Evolutionary conservation across 2,329 filamentous ascomycete species (phyloP).

Genomic region (Alternaria sp.): DNA sequence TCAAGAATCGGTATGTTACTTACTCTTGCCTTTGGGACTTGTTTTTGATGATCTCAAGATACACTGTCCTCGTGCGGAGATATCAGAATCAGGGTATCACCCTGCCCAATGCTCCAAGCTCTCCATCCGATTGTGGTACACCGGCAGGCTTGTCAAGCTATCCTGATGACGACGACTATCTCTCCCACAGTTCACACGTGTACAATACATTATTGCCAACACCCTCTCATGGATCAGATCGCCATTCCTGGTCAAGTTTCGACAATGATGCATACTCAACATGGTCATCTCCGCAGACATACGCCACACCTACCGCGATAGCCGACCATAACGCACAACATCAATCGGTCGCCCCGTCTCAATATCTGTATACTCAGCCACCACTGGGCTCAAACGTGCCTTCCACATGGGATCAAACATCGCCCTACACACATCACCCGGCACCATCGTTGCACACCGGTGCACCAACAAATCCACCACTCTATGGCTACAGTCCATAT

Average conservation of each 20-base stretch:
- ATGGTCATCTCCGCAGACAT: conserved; percentile 37
- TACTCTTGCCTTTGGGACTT: neutral
- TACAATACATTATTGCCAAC: conserved; percentile 31
- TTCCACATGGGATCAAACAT: conserved; percentile 29
- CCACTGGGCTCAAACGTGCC: conserved; percentile 17
- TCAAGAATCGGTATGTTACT: conserved; percentile 49
- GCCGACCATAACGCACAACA: conserved; percentile 17
- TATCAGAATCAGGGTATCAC: conserved; percentile 43
- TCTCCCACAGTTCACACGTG: conserved; percentile 19
- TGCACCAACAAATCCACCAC: conserved; percentile 17
- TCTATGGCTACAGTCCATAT: conserved; percentile 26
- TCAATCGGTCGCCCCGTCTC: conserved; percentile 11
- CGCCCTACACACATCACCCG: conserved; percentile 26
- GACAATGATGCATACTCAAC: conserved; percentile 29
- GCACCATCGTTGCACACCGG: conserved; percentile 25
- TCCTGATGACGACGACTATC: conserved; percentile 31
- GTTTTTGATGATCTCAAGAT: conserved; percentile 21
- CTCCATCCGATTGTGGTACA: conserved; percentile 30
- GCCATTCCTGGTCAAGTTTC: conserved; percentile 31
- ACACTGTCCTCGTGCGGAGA: conserved; percentile 43
- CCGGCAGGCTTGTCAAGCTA: conserved; percentile 19
- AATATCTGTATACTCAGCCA: conserved; percentile 23
- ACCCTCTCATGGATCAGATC: conserved; percentile 27
- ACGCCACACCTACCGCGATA: conserved; percentile 19
- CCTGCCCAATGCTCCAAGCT: conserved; percentile 33